These are phyloP conservation scores for Pichia sp. DNA, from an alignment of 1,139 yeast genomes.

Conservation along the genomic window DNA sequence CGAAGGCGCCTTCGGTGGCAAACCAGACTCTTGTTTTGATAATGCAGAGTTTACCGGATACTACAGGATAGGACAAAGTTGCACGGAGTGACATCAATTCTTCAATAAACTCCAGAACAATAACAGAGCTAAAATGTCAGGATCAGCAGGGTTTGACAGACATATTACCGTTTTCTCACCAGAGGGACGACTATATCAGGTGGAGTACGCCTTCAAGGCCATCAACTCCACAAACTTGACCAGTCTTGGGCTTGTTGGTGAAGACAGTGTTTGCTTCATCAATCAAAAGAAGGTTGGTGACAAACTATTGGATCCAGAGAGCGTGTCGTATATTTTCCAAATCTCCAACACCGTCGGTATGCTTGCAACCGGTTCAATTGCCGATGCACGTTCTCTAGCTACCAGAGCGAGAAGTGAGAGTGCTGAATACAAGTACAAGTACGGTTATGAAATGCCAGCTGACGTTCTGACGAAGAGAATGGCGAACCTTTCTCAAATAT, in stretches of 20 bases:
- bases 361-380: slow-evolving; percentile 93
- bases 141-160: slow-evolving; percentile 89
- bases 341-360: slow-evolving; percentile 81
- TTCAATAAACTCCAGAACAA: neutral
- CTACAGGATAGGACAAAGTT: too few relatives aligned
- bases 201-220: slow-evolving; percentile 96
- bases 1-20: too few relatives aligned
- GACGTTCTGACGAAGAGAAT: slow-evolving; percentile 89
- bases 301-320: slow-evolving; percentile 76
- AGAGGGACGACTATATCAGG: slow-evolving; percentile 95
- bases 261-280: slow-evolving; percentile 82
- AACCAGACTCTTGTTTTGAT: too few relatives aligned
- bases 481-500: slow-evolving; percentile 92
- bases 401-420: slow-evolving; percentile 89
- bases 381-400: slow-evolving; percentile 92
- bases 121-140: slow-evolving; percentile 6
- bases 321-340: slow-evolving; percentile 79
- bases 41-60: too few relatives aligned
- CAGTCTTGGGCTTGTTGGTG: slow-evolving; percentile 79
- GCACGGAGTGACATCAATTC: too few relatives aligned
- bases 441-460: slow-evolving; percentile 96
- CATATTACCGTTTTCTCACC: slow-evolving; percentile 98
- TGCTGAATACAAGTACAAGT: slow-evolving; percentile 87
- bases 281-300: slow-evolving; percentile 97
- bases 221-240: slow-evolving; percentile 90